Evolutionary conservation across 1,284 basidiomycete genomes (phyloP).

Genomic region (Boletus chippewaensis): DNA sequence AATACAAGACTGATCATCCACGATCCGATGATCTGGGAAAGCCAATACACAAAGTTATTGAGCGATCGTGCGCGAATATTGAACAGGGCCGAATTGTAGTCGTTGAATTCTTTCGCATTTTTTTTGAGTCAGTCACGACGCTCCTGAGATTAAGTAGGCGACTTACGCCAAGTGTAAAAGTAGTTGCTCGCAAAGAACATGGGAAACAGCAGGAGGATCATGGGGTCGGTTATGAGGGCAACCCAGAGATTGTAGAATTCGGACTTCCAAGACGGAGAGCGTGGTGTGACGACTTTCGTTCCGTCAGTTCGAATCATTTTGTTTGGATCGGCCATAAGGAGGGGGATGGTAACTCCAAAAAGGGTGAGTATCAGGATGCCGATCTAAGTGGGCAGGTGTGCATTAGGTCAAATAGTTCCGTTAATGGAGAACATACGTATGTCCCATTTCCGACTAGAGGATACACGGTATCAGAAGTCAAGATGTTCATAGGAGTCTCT

Average conservation of each 20-base stretch:
- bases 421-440: conserved; percentile 20
- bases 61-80: conserved; percentile 33
- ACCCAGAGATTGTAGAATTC: conserved; percentile 32
- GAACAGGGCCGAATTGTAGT: conserved; percentile 35
- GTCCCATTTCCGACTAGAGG: conserved; percentile 29
- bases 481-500: neutral
- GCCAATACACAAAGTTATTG: conserved; percentile 36
- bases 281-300: conserved; percentile 27
- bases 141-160: neutral
- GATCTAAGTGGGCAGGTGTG: conserved; percentile 18
- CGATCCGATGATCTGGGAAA: conserved; percentile 35
- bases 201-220: conserved; percentile 34
- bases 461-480: neutral
- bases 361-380: conserved; percentile 33
- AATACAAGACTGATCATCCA: conserved; percentile 36
- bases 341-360: conserved; percentile 30
- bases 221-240: conserved; percentile 32
- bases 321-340: conserved; percentile 33
- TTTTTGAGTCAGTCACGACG: neutral
- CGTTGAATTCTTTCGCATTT: conserved; percentile 30
- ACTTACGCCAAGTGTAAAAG: conserved; percentile 36
- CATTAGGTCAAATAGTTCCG: neutral
- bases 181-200: conserved; percentile 36
- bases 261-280: conserved; percentile 33
- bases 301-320: conserved; percentile 36